A percentile compares a stretch with the other conserved stretches of the same genome.
These are phyloP conservation scores for Paraconiothyrium brasiliense DNA, from an alignment of 2,329 filamentous ascomycete genomes.

Conservation along the genomic window DNA sequence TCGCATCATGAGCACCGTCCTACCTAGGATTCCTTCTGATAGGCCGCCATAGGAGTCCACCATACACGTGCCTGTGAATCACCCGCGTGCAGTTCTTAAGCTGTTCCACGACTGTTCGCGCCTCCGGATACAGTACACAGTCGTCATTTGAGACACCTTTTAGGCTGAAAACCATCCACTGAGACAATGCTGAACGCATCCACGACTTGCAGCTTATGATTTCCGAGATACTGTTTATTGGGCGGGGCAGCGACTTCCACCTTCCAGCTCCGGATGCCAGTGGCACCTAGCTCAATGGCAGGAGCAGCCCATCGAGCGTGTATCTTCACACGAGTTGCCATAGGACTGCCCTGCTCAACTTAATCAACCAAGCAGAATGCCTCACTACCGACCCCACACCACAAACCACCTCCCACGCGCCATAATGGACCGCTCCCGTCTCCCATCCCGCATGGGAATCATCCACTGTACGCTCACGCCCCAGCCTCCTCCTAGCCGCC, in stretches of 20 bases:
- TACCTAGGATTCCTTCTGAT: background rate
- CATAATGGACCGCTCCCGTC: background rate
- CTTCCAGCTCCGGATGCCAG: background rate
- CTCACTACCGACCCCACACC: background rate
- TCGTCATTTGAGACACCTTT: background rate
- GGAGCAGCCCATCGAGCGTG: background rate
- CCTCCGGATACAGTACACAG: background rate
- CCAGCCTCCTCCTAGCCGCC: background rate
- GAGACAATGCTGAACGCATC: conserved; percentile 3
- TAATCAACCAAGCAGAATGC: background rate
- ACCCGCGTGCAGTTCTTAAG: background rate
- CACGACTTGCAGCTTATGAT: background rate
- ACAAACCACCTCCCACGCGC: background rate
- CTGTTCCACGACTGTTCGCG: background rate
- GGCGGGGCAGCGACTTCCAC: background rate
- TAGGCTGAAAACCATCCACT: background rate
- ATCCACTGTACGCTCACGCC: background rate
- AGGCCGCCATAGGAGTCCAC: background rate
- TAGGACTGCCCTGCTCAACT: background rate
- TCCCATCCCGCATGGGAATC: background rate
- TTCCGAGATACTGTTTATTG: background rate
- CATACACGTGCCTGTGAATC: background rate
- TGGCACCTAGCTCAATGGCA: background rate
- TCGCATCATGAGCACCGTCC: background rate
- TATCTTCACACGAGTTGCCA: background rate